Conservation (phyloP, 495 filamentous ascomycete species). For the Neurospora sp. region DNA sequence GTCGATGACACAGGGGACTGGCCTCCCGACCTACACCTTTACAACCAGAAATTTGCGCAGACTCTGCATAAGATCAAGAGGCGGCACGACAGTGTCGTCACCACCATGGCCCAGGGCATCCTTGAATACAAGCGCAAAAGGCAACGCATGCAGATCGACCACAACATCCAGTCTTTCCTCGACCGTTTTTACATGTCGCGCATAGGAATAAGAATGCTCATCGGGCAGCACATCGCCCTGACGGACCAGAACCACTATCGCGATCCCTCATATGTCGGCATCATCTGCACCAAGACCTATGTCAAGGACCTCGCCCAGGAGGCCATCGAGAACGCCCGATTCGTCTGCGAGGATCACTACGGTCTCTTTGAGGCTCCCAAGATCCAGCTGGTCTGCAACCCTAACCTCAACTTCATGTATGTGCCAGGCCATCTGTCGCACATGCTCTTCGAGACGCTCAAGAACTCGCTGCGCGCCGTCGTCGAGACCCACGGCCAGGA, state of each 20-base stretch:
- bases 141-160: constrained; percentile 96
- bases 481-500: constrained; percentile 94
- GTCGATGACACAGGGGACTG: constrained; percentile 83
- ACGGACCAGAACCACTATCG: constrained; percentile 81
- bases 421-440: constrained; percentile 95
- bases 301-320: constrained; percentile 92
- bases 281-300: constrained; percentile 97
- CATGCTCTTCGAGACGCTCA: constrained; percentile 98
- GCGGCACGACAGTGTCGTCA: constrained; percentile 93
- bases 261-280: constrained; percentile 90
- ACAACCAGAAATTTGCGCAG: constrained; percentile 82
- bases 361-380: constrained; percentile 95
- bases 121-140: constrained; percentile 94
- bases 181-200: constrained; percentile 99
- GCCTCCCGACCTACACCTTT: constrained; percentile 90
- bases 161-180: constrained; percentile 90
- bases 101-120: constrained; percentile 90
- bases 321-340: constrained; percentile 95
- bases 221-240: constrained; percentile 94
- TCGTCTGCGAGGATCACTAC: constrained; percentile 98
- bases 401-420: constrained; percentile 96
- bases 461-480: constrained; percentile 93
- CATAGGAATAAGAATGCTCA: constrained; percentile 98
- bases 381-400: constrained; percentile 89
- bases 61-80: constrained; percentile 86